Evolutionary conservation across 78 protist genomes (phyloP).

Genomic region (slime mould (Dictyostelium discoideum)): DNA sequence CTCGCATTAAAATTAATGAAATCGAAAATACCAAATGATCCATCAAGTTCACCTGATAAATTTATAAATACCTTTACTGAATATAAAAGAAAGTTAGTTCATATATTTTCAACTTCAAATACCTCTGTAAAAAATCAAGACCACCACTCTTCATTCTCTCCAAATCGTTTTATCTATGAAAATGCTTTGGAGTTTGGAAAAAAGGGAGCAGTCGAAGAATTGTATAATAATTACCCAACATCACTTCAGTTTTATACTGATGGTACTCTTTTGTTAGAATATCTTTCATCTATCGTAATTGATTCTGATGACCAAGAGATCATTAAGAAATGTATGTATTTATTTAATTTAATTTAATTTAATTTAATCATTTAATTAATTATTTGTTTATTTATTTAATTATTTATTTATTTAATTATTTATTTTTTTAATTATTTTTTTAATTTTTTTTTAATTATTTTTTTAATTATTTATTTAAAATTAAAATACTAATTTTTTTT

Average conservation of each 20-base stretch:
- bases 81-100: slow-evolving; percentile 14
- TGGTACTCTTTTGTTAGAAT: slow-evolving; percentile 39
- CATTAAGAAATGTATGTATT: slow-evolving; percentile 32
- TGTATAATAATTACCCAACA: slow-evolving; percentile 26
- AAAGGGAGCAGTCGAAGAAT: slow-evolving; percentile 65
- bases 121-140: not conserved
- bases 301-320: slow-evolving; percentile 48
- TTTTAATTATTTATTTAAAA: not conserved
- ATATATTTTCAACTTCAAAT: not conserved
- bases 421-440: not conserved
- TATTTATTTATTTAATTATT: not conserved
- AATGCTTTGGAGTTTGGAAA: slow-evolving; percentile 55
- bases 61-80: slow-evolving; percentile 16
- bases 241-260: slow-evolving; percentile 49
- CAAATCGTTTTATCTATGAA: slow-evolving; percentile 59
- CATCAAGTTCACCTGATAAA: not conserved
- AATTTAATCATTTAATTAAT: too few relatives aligned
- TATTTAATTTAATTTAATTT: too few relatives aligned
- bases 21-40: slow-evolving; percentile 1
- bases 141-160: not conserved
- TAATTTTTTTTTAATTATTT: not conserved
- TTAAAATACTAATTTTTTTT: not conserved
- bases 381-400: not conserved
- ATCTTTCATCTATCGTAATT: slow-evolving; percentile 26
- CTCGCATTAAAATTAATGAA: slow-evolving; percentile 33